Conservation (phyloP, 2,329 filamentous ascomycete genomes). For the Penicillium sp. region DNA sequence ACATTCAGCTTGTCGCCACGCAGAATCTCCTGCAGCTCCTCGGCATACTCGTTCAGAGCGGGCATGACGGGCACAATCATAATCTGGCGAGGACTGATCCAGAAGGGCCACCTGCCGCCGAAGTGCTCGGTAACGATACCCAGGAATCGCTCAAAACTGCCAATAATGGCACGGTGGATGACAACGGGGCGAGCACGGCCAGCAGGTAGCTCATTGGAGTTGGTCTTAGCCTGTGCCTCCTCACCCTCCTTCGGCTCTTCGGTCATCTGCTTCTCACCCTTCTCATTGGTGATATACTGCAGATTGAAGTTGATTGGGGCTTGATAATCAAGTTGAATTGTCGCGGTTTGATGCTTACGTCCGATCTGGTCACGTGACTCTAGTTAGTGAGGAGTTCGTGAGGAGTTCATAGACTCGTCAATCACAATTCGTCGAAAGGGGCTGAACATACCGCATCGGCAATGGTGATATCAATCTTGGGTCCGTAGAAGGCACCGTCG, state of each 20-base stretch:
- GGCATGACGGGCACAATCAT: conserved; percentile 54
- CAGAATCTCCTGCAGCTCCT: conserved; percentile 48
- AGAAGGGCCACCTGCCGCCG: conserved; percentile 55
- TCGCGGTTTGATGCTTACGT: conserved; percentile 67
- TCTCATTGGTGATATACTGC: conserved; percentile 76
- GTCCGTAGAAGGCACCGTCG: conserved; percentile 96
- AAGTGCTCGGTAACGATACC: conserved; percentile 54
- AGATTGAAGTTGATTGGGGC: conserved; percentile 82
- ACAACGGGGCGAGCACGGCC: conserved; percentile 53
- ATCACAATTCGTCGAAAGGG: too few relatives aligned
- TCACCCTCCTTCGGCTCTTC: conserved; percentile 39
- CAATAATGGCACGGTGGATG: conserved; percentile 54
- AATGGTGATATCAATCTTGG: conserved; percentile 97
- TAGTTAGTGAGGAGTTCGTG: too few relatives aligned
- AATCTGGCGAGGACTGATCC: conserved; percentile 53
- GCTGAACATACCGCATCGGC: conserved; percentile 58
- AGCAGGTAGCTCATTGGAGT: conserved; percentile 34
- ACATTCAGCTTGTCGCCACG: conserved; percentile 48
- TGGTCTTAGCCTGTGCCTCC: conserved; percentile 41
- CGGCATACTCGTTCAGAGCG: conserved; percentile 49
- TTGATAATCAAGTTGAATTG: conserved; percentile 74
- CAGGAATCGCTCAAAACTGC: conserved; percentile 53
- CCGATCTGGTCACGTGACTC: too few relatives aligned
- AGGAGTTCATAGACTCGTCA: too few relatives aligned
- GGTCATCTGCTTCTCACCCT: conserved; percentile 19